Percentiles rank a stretch among this genome's conserved stretches.
phyloP scores from a whole-genome alignment of 768 basidiomycete genomes.

The Boletus pseudo-olivaceus region DNA sequence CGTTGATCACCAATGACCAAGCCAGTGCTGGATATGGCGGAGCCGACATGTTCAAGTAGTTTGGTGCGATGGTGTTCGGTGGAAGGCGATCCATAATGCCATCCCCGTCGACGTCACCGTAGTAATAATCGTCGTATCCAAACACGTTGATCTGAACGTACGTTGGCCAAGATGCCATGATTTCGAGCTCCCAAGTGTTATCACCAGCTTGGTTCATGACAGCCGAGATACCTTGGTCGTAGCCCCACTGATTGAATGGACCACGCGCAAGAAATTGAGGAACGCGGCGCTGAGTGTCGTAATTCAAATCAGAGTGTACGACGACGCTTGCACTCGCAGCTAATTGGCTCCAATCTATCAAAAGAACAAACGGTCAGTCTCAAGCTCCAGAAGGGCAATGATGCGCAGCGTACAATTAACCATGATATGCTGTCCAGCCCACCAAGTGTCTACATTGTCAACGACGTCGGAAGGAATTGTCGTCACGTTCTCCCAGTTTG shows the following conservation, averaged over 20 bases:
- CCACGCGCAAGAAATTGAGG: conserved; percentile 88
- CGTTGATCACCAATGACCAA: conserved; percentile 82
- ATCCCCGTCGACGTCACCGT: conserved; percentile 86
- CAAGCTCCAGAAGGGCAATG: not conserved
- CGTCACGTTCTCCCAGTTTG: conserved; percentile 70
- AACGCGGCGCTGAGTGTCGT: conserved; percentile 62
- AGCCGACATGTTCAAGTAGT: conserved; percentile 88
- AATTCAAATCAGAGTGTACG: conserved; percentile 74
- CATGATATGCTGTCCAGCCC: conserved; percentile 82
- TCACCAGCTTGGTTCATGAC: conserved; percentile 62
- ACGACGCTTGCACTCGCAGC: conserved; percentile 61
- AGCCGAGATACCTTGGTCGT: conserved; percentile 74
- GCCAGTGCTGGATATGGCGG: conserved; percentile 86
- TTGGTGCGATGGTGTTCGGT: conserved; percentile 80
- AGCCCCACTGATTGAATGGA: conserved; percentile 90
- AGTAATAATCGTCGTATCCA: conserved; percentile 89
- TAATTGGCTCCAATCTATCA: conserved; percentile 72
- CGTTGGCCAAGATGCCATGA: conserved; percentile 89
- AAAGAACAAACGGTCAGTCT: not conserved
- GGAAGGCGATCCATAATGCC: conserved; percentile 88
- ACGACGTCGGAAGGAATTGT: conserved; percentile 60
- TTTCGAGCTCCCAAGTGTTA: conserved; percentile 79
- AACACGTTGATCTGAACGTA: conserved; percentile 89
- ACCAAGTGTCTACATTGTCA: conserved; percentile 48
- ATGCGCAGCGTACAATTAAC: conserved; percentile 66